Percentiles rank a stretch among this genome's conserved stretches.
Conservation (phyloP, 208 protist species). For the Acanthamoeba culbertsoni region DNA sequence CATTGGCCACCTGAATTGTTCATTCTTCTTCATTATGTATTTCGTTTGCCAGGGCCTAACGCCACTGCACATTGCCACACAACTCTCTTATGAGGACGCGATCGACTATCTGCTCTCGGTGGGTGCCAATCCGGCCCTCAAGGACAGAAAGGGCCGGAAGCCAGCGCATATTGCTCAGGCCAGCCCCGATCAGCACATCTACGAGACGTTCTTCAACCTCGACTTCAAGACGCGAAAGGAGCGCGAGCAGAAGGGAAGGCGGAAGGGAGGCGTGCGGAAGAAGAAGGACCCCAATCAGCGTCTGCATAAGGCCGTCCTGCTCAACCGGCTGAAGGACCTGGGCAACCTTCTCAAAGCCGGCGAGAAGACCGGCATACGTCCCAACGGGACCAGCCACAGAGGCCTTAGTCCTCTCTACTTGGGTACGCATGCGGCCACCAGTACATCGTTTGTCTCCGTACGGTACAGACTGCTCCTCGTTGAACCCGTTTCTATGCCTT, state of each 20-base stretch:
- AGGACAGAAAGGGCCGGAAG: conserved; percentile 43
- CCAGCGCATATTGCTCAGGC: background rate
- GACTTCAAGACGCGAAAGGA: background rate
- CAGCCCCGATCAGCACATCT: background rate
- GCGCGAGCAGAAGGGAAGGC: background rate
- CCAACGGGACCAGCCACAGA: conserved; percentile 15
- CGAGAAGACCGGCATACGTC: background rate
- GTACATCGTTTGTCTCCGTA: background rate
- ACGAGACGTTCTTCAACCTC: background rate
- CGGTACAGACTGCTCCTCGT: too few species aligned
- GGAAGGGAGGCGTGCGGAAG: background rate
- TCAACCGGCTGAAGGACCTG: background rate
- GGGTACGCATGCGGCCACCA: background rate
- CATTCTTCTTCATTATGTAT: background rate
- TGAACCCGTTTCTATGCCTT: background rate
- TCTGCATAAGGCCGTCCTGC: background rate
- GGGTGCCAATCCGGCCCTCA: background rate
- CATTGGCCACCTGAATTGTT: background rate
- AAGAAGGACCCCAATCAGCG: conserved; percentile 13
- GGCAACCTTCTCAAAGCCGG: background rate
- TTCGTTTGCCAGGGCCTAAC: background rate
- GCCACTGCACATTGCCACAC: background rate
- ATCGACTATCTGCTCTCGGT: background rate
- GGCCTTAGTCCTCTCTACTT: conserved; percentile 4
- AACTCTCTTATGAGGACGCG: background rate